Evolutionary conservation across 1,139 yeast species (phyloP), one percentile per base, ranked within the genome.

Genomic region (Blastobotrys serpentis): DNA sequence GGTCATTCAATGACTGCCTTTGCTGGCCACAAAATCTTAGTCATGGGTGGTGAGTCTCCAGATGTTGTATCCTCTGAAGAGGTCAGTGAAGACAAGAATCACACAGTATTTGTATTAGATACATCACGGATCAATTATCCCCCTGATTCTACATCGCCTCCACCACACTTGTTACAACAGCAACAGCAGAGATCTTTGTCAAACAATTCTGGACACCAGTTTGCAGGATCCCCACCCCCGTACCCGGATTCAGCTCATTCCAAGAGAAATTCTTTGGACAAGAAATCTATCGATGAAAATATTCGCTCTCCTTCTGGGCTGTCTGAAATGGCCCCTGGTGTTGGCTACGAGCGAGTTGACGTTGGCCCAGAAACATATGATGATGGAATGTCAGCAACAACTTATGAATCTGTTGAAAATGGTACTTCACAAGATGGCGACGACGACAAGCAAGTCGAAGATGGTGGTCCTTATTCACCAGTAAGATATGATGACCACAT

Each of bases 1-100:
- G 98, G 98, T n/a, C 98, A 92, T 67, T 81, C 96, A 7, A 74
- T 92, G 73, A 83, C 97, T 1, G 79, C 84, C 51, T 74, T 86
- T 46, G 78, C 73, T 44, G 79, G 77, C 53, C 81, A 86, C 62
- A 86, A 84, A 66, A 66, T 92, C 46, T 65, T 90, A 22, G 81
- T 92, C 18, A 84, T 94, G 86, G 98, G 98, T 41, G 98, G 98
- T 52, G 96, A 88, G 52, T 62, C 65, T 4, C 65, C 67, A 3
- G 64, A 62, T 4, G 50, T 51, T 22, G 52, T 42, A 3, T 47
- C 52, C 7, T 51, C 52, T 25, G 58, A 55, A n/a, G 66, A 63
- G 45, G 48, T 52, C 14, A 49, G 51, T 39, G 55, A 61, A 11
- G 64, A 60, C 11, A 66, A 64, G 49, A 56, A 62, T 17, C 58